Evolutionary conservation across 1,284 basidiomycete species (phyloP).

Genomic region (Coriolopsis trogii): DNA sequence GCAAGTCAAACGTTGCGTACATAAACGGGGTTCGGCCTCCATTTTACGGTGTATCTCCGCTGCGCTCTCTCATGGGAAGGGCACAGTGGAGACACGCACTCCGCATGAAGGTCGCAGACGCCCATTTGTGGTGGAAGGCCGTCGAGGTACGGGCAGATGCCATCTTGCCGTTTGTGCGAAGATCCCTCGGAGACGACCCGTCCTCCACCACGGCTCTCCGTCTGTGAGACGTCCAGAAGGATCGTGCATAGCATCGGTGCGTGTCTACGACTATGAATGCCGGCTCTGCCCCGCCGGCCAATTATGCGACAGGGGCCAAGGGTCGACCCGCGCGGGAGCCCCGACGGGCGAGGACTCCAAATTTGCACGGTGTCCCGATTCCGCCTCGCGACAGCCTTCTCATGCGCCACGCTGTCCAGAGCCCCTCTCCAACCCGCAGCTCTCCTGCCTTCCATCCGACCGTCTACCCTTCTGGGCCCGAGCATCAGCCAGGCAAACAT

Average conservation of each 20-base stretch:
- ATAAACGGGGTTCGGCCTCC: slow-evolving; percentile 1
- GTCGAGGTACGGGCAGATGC: slow-evolving; percentile 16
- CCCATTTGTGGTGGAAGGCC: slow-evolving; percentile 14
- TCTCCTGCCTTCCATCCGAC: slow-evolving; percentile 10
- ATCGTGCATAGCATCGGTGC: slow-evolving; percentile 6
- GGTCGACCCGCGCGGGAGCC: slow-evolving; percentile 12
- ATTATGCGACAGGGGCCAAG: slow-evolving; percentile 19
- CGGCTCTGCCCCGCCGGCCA: slow-evolving; percentile 11
- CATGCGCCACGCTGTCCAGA: slow-evolving; percentile 18
- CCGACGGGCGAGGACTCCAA: slow-evolving; percentile 3
- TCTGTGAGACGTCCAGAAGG: slow-evolving; percentile 8
- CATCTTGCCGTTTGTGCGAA: slow-evolving; percentile 20
- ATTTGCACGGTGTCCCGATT: slow-evolving; percentile 14
- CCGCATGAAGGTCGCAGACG: slow-evolving; percentile 9
- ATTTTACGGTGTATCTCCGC: slow-evolving; percentile 24
- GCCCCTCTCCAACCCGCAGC: slow-evolving; percentile 6
- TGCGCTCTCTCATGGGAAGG: slow-evolving; percentile 19
- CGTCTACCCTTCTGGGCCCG: slow-evolving; percentile 13
- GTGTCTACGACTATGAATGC: slow-evolving; percentile 8
- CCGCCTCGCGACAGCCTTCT: slow-evolving; percentile 17
- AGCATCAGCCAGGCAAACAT: slow-evolving; percentile 22
- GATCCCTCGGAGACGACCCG: slow-evolving; percentile 21
- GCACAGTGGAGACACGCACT: slow-evolving; percentile 12
- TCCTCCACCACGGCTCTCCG: neutral
- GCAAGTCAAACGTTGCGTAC: neutral